phyloP scores from a whole-genome alignment of 1,139 yeast genomes.

The Saccharomyces pastorianus region DNA sequence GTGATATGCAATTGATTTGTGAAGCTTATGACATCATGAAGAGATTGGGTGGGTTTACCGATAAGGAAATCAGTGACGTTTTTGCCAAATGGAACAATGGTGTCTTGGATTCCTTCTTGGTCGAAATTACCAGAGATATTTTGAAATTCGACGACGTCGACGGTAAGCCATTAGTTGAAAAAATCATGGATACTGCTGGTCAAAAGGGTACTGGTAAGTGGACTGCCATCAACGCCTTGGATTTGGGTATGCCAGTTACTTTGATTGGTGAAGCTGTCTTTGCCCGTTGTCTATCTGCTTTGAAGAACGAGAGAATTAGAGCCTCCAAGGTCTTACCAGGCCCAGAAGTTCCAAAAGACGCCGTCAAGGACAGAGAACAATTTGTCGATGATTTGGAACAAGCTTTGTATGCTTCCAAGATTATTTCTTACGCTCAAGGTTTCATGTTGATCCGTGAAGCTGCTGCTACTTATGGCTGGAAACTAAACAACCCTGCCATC shows the following conservation, averaged over 20 bases:
- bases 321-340: conserved; percentile 77
- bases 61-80: conserved; percentile 91
- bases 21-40: conserved; percentile 96
- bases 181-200: conserved; percentile 94
- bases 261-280: conserved; percentile 98
- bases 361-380: conserved; percentile 65
- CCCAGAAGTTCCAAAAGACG: conserved; percentile 55
- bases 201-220: conserved; percentile 99
- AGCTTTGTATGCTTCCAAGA: conserved; percentile 97
- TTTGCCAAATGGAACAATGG: conserved; percentile 94
- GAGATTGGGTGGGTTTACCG: conserved; percentile 84
- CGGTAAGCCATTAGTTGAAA: conserved; percentile 89
- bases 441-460: conserved; percentile 99
- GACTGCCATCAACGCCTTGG: conserved; percentile 97
- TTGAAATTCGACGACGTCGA: conserved; percentile 80
- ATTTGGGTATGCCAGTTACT: conserved; percentile 97
- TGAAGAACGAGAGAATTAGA: conserved; percentile 80
- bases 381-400: conserved; percentile 93
- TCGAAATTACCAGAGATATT: conserved; percentile 95
- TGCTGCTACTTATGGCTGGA: conserved; percentile 94
- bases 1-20: conserved; percentile 98
- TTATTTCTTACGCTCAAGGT: conserved; percentile 97
- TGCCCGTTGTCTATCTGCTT: conserved; percentile 89
- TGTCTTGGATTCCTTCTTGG: conserved; percentile 91
- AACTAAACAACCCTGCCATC: conserved; percentile 93